Evolutionary conservation across 179 eudicot genomes (phyloP), one percentile per base, ranked within the genome.

Genomic region (Gypsophila paniculata): DNA sequence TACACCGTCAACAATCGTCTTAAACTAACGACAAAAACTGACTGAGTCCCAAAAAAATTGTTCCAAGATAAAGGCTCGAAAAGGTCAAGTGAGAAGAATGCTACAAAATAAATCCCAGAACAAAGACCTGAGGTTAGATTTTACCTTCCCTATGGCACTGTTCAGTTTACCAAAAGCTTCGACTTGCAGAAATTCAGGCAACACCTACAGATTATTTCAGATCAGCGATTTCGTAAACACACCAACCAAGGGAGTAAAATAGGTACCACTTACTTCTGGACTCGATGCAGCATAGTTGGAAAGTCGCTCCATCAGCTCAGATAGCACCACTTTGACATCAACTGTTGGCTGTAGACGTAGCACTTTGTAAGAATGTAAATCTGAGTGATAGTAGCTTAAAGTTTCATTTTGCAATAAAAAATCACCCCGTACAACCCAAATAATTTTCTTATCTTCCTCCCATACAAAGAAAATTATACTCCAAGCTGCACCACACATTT

Each of bases 241-340:
- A 52, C 60, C 15, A 36, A 68, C 23, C 42, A 63, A 2, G 38
- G 48, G 19, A 53, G 22, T 8, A 75, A 34, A 32, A 44, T 36
- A 39, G 39, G 13, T 55, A 76, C 52, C 23, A 84, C 97, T 91
- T 78, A 94, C 99, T 81, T 94, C 99, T 64, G 85, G 65, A 80
- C 88, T 94, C 70, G 96, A 89, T 57, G 96, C 88, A 57, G 99
- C 99, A 87, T 91, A 94, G 78, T 89, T 94, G 62, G 98, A 93
- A 78, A 93, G 82, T 76, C 98, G 86, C 74, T 93, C 98, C 98
- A 93, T 93, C 70, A 93, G 82, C 69, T 83, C 87, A 23, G 96
- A 93, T 68, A 93, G 83, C 69, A 93, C 91, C 42, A 88, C 86
- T 81, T 86, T 94, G 84, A 94, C 84, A 79, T 94, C 99, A 80